Conservation (phyloP, 208 protist genomes). For the Trypanosomatidae sp. region DNA sequence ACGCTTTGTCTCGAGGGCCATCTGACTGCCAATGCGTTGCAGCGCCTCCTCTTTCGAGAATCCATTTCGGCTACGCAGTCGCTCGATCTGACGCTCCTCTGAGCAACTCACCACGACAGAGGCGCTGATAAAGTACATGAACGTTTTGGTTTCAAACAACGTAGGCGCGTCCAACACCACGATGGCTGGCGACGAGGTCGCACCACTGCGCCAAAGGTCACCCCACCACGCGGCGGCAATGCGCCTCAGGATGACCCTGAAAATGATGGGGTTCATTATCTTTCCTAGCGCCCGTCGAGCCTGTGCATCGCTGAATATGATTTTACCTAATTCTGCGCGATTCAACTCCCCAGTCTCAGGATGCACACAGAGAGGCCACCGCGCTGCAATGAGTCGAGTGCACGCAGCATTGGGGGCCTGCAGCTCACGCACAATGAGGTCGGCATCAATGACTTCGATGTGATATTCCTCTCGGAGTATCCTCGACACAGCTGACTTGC, state of each 20-base stretch:
- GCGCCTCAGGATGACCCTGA: conserved; percentile 47
- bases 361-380: conserved; percentile 75
- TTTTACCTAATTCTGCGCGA: conserved; percentile 54
- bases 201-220: conserved; percentile 24
- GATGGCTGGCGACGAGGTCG: conserved; percentile 16
- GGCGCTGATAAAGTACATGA: conserved; percentile 72
- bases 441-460: conserved; percentile 80
- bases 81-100: conserved; percentile 58
- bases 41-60: conserved; percentile 47
- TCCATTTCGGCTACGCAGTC: conserved; percentile 56
- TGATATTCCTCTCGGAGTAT: conserved; percentile 50
- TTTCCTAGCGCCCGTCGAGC: conserved; percentile 54
- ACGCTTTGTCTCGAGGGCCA: conserved; percentile 73
- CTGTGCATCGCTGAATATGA: conserved; percentile 73
- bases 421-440: conserved; percentile 75
- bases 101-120: conserved; percentile 69
- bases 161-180: conserved; percentile 90
- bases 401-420: conserved; percentile 64
- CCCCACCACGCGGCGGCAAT: conserved; percentile 69
- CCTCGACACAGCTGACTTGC: conserved; percentile 85
- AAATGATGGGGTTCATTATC: conserved; percentile 88
- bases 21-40: conserved; percentile 71
- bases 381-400: conserved; percentile 54
- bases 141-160: conserved; percentile 83
- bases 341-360: conserved; percentile 61